These are phyloP conservation scores for Phyllosticta citriasiana DNA, from an alignment of 2,329 filamentous ascomycete genomes.

Conservation along the genomic window DNA sequence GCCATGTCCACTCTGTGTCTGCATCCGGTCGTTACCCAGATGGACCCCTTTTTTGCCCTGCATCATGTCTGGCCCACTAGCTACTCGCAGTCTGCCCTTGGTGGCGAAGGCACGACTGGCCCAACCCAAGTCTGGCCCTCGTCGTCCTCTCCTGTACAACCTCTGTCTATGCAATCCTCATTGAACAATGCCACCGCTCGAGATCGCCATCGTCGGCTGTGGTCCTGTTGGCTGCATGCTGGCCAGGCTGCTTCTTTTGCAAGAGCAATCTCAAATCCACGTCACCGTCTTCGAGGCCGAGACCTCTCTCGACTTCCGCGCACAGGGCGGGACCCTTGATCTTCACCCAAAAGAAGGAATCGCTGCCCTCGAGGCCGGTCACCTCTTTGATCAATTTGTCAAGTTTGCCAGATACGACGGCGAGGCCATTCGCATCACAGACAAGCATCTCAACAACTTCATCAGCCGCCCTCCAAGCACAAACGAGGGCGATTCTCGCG, in stretches of 20 bases:
- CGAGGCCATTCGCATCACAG: constrained; percentile 32
- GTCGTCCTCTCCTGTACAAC: background rate
- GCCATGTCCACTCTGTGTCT: background rate
- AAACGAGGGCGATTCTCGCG: background rate
- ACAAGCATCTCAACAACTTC: constrained; percentile 26
- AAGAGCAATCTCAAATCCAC: constrained; percentile 10
- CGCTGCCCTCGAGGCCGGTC: constrained; percentile 22
- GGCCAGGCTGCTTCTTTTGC: constrained; percentile 23
- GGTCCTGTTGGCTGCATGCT: constrained; percentile 26
- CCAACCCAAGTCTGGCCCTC: background rate
- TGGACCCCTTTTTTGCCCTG: background rate
- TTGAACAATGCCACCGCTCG: constrained; percentile 3
- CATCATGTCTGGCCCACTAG: background rate
- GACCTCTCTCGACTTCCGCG: constrained; percentile 17
- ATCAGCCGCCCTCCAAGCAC: background rate
- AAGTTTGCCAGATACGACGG: constrained; percentile 32
- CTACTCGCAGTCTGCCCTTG: background rate
- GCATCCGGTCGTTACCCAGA: background rate
- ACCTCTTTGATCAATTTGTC: constrained; percentile 23
- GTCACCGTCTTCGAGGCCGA: constrained; percentile 26
- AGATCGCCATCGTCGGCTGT: constrained; percentile 25
- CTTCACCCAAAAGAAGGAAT: constrained; percentile 25
- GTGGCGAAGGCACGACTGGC: background rate
- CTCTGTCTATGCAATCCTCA: background rate
- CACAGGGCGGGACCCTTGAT: constrained; percentile 29